Conservation (phyloP, 768 basidiomycete species). For the Suillus americanus region DNA sequence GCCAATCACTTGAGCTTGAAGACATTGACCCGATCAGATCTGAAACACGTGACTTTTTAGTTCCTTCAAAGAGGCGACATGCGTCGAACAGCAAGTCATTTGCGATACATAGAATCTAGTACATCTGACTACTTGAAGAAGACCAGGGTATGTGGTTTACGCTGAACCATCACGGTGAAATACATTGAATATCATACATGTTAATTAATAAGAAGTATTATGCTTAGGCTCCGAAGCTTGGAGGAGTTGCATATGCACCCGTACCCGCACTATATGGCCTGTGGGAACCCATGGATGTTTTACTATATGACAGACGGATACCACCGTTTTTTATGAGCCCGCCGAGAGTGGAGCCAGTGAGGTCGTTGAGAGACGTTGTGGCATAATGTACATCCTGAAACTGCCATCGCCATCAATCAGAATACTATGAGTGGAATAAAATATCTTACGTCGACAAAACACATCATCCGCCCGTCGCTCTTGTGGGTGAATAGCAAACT, state of each 20-base stretch:
- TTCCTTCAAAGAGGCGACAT: too few species aligned
- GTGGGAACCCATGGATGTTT: conserved; percentile 93
- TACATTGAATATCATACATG: neutral
- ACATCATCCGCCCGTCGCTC: conserved; percentile 92
- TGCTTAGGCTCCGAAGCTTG: neutral
- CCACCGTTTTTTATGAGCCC: conserved; percentile 92
- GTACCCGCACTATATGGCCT: conserved; percentile 61
- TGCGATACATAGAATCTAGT: neutral
- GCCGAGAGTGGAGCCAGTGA: conserved; percentile 88
- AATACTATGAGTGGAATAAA: neutral
- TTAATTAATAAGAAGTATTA: neutral
- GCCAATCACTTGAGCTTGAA: neutral
- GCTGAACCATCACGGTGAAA: neutral
- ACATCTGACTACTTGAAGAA: neutral
- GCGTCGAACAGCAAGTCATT: neutral
- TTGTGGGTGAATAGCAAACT: conserved; percentile 95
- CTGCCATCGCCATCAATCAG: conserved; percentile 36
- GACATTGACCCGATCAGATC: neutral
- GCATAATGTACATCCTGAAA: conserved; percentile 90
- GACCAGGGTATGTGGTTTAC: neutral
- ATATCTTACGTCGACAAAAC: conserved; percentile 86
- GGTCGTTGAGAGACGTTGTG: conserved; percentile 80
- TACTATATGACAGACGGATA: conserved; percentile 95
- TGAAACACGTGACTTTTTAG: neutral
- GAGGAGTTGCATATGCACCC: conserved; percentile 19